Base-by-base conservation (phyloP, 257 asterid species). In the Nyctanthes arbortristis region DNA sequence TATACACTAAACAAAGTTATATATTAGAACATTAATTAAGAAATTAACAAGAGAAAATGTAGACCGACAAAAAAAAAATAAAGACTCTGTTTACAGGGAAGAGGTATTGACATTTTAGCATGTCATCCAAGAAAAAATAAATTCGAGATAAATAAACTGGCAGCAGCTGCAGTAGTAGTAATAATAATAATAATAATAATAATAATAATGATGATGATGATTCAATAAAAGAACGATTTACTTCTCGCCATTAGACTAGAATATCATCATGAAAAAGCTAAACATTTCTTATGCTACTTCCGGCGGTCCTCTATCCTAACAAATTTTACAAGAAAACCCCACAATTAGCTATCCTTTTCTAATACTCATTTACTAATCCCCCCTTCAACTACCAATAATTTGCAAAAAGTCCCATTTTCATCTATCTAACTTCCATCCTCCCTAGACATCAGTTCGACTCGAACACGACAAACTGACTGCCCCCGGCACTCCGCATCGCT, bases 401-500 rank as follows among this genome's bases (percentile, higher is more conserved):
- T 73, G 69, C 83, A 83, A 75, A 77, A 64, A 62, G 37, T 1
- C 32, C 20, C 76, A 27, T 16, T 11, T 6, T 34, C n/a, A 0
- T n/a, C n/a, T 29, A 3, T 34, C 16, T 4, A 18, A 35, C 11
- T 59, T 54, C 30, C 72, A 65, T 20, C 27, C 47, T 13, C 45
- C 18, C 13, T 30, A 6, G 27, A 24, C 61, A 20, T 76, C 75
- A 69, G 2, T 75, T 67, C 29, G 86, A 84, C 70, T 78, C 84
- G 1, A 80, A 84, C 66, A 78, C 81, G 73, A 79, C 84, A 10
- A 78, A 36, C 68, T 78, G 84, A 12, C 70, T 13, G n/a, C 69
- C 70, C 7, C 77, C 77, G 0, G 27, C 34, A 4, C 35, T 25
- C 81, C 72, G 85, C 75, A 69, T 47, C 75, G 76, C 80, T 6